Conservation (phyloP, 805 yeast species). For the Brettanomyces sp. region DNA sequence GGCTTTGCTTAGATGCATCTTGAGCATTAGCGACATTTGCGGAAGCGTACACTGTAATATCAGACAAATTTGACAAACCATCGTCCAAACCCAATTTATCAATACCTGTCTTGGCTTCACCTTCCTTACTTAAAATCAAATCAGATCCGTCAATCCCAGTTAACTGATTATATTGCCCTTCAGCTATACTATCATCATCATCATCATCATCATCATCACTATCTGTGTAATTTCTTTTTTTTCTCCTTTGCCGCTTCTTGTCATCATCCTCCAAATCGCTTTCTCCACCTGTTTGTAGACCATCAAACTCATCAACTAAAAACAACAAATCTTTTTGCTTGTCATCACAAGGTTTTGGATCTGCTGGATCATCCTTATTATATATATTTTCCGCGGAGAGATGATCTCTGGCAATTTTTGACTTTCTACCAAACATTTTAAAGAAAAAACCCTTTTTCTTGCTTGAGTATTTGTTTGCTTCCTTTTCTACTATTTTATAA, state of each 20-base stretch:
- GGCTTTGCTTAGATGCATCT: no score
- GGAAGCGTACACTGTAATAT: no score
- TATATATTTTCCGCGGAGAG: conserved; percentile 1
- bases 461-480: conserved; percentile 3
- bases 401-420: conserved; percentile 21
- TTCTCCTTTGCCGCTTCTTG: neutral
- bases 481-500: conserved; percentile 4
- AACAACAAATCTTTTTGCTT: neutral
- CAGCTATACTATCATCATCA: neutral
- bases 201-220: neutral
- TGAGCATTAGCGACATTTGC: no score
- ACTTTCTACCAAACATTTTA: conserved; percentile 19
- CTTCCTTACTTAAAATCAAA: neutral
- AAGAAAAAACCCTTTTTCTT: conserved; percentile 16
- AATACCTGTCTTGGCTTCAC: neutral
- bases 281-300: conserved; percentile 2
- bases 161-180: no score
- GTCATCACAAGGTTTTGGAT: conserved; percentile 4
- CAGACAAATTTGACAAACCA: neutral
- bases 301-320: conserved; percentile 2
- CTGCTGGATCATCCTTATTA: neutral
- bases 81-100: neutral
- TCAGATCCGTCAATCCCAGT: neutral
- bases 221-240: neutral
- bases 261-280: neutral